phyloP scores from a whole-genome alignment of 2,329 filamentous ascomycete species.

The Rachicladosporium sp. region DNA sequence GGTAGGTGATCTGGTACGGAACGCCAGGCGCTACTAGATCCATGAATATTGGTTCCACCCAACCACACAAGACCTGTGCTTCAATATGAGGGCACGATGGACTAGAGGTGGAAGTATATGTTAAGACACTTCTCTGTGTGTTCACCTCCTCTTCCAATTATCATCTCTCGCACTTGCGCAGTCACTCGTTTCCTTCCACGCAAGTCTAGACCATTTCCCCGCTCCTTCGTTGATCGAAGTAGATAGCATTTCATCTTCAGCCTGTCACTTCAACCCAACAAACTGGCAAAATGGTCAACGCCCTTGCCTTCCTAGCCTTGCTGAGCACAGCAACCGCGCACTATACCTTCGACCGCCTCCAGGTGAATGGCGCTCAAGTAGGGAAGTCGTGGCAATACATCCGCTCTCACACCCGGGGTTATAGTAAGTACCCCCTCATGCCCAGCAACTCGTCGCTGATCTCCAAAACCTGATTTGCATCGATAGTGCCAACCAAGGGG shows the following conservation, averaged over 20 bases:
- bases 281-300: conserved; percentile 23
- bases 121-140: too few relatives aligned
- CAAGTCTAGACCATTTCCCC: background rate
- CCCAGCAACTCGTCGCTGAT: too few relatives aligned
- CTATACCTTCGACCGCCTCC: conserved; percentile 24
- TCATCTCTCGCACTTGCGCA: conserved; percentile 2
- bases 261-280: background rate
- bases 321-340: conserved; percentile 21
- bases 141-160: background rate
- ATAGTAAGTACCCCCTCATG: background rate
- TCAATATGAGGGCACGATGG: too few relatives aligned
- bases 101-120: too few relatives aligned
- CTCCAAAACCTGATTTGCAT: too few relatives aligned
- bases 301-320: conserved; percentile 16
- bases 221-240: conserved; percentile 6
- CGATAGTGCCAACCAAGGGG: conserved; percentile 16
- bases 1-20: too few relatives aligned
- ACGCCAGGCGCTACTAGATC: too few relatives aligned
- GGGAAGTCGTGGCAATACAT: conserved; percentile 36
- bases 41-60: too few relatives aligned
- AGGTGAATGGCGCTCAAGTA: conserved; percentile 29
- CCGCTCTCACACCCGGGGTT: conserved; percentile 18
- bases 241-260: background rate
- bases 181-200: conserved; percentile 2
- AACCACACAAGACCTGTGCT: too few relatives aligned